phyloP scores from a whole-genome alignment of 2,329 filamentous ascomycete genomes.

The Colletotrichum sp. region DNA sequence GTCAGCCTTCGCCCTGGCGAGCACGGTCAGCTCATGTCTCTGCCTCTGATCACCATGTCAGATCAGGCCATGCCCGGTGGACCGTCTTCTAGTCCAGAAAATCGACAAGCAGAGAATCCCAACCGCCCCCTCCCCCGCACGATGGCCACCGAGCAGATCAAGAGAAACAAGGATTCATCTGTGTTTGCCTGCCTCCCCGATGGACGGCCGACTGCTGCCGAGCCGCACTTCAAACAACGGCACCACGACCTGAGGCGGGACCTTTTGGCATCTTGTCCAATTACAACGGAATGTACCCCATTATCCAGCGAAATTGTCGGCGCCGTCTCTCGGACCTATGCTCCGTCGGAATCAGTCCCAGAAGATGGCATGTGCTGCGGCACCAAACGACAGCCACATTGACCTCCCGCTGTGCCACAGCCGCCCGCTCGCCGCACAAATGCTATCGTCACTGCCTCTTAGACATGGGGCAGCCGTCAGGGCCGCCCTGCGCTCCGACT shows the following conservation, averaged over 20 bases:
- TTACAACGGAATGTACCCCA: not conserved
- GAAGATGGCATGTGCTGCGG: not conserved
- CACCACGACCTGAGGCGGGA: not conserved
- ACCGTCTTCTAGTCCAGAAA: not conserved
- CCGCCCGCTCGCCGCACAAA: not conserved
- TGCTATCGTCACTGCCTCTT: not conserved
- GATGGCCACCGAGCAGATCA: not conserved
- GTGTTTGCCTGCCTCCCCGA: not conserved
- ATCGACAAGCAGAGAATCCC: not conserved
- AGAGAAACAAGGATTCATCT: not conserved
- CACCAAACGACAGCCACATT: slow-evolving; percentile 9
- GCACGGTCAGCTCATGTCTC: not conserved
- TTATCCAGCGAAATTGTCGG: not conserved
- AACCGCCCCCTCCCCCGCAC: not conserved
- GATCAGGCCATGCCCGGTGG: not conserved
- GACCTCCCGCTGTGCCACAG: slow-evolving; percentile 1
- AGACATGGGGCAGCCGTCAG: not conserved
- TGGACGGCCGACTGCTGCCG: not conserved
- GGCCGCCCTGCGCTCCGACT: not conserved
- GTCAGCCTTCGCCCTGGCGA: not conserved
- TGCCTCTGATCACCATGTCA: not conserved
- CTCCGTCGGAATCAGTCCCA: not conserved
- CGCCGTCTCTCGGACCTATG: not conserved
- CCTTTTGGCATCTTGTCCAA: not conserved
- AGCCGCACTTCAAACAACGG: not conserved